Conservation (phyloP, 1,284 basidiomycete genomes). For the Ustilago crameri region DNA sequence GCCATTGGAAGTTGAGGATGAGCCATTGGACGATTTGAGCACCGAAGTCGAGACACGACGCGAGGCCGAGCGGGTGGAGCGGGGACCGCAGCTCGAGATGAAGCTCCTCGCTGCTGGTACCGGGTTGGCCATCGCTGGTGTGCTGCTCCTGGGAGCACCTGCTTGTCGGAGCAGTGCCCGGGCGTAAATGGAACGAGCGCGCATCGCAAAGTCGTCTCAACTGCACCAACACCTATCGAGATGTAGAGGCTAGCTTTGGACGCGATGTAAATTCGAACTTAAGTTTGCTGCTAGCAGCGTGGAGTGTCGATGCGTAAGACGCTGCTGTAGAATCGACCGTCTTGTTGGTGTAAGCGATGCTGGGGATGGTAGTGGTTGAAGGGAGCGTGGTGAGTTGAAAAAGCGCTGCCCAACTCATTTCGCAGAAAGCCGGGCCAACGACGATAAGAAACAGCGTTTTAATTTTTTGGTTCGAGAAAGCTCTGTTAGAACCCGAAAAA, state of each 20-base stretch:
- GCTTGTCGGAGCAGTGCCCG: conserved; percentile 40
- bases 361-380: neutral
- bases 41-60: conserved; percentile 32
- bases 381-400: neutral
- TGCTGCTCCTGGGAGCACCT: conserved; percentile 15
- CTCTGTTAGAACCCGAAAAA: conserved; percentile 5
- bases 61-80: conserved; percentile 27
- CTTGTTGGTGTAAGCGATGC: neutral
- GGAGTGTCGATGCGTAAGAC: neutral
- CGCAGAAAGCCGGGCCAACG: neutral
- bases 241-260: conserved; percentile 7
- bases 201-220: conserved; percentile 33
- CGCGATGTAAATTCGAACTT: neutral
- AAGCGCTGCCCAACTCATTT: neutral
- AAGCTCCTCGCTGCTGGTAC: conserved; percentile 21
- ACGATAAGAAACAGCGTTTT: conserved; percentile 6
- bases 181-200: conserved; percentile 46
- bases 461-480: conserved; percentile 1
- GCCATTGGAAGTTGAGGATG: conserved; percentile 26
- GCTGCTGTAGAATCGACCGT: neutral
- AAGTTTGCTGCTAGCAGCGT: neutral
- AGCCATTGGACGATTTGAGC: conserved; percentile 36
- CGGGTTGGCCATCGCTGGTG: conserved; percentile 23
- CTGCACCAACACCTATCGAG: conserved; percentile 3
- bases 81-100: conserved; percentile 36